Conservation (phyloP, 2,329 filamentous ascomycete genomes). For the Pseudogymnoascus sp. region DNA sequence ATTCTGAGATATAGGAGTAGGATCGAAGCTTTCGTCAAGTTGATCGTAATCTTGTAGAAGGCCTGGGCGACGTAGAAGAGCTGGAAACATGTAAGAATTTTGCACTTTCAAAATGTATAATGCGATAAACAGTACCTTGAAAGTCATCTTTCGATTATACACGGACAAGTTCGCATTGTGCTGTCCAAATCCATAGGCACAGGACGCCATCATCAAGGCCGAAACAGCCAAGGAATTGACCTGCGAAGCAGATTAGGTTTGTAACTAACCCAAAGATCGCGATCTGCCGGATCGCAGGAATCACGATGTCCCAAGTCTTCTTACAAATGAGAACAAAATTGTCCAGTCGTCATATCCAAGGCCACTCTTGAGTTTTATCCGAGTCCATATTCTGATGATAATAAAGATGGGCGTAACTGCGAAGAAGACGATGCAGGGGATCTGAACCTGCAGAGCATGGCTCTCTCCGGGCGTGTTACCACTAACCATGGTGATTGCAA, state of each 20-base stretch:
- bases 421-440: slow-evolving; percentile 42
- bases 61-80: slow-evolving; percentile 44
- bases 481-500: background rate
- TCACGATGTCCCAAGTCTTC: slow-evolving; percentile 10
- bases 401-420: slow-evolving; percentile 35
- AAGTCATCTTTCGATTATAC: slow-evolving; percentile 30
- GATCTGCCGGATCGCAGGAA: slow-evolving; percentile 10
- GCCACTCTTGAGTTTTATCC: slow-evolving; percentile 30
- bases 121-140: slow-evolving; percentile 24
- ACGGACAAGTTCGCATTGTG: slow-evolving; percentile 31
- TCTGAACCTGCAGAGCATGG: slow-evolving; percentile 25
- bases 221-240: slow-evolving; percentile 31
- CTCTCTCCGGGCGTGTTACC: background rate
- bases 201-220: slow-evolving; percentile 23
- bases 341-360: slow-evolving; percentile 37
- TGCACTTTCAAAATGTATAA: background rate
- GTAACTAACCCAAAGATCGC: background rate
- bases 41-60: slow-evolving; percentile 47
- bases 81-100: slow-evolving; percentile 24
- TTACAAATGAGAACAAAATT: slow-evolving; percentile 36
- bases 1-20: slow-evolving; percentile 46
- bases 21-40: slow-evolving; percentile 45
- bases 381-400: slow-evolving; percentile 33
- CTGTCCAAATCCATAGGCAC: slow-evolving; percentile 36
- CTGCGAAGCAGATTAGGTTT: slow-evolving; percentile 20